Evolutionary conservation across 306 rosid species (phyloP), one percentile per base, ranked within the genome.

Genomic region (Phaseolus lunatus): DNA sequence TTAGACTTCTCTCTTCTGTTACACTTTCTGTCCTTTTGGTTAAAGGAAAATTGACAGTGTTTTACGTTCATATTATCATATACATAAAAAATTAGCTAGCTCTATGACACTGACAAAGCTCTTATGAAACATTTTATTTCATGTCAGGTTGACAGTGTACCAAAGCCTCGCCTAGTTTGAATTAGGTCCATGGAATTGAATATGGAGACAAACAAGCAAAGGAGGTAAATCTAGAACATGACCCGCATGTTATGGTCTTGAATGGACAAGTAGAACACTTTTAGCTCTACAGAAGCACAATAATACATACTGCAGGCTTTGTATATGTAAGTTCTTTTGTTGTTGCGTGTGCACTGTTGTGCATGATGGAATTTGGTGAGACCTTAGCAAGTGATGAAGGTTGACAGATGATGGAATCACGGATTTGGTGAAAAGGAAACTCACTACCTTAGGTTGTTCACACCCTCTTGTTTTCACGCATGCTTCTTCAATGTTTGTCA

Each of bases 231-330:
- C 73, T 44, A 44, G 47, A 24, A 67, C 73, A 67, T 44, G 54
- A 67, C 54, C 54, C 73, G 39, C 73, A 44, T 7, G 73, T 22
- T 12, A 67, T 23, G 72, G 72, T 0, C 14, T 29, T 67, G 54
- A 43, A 67, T 67, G 73, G 73, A 67, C 54, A 67, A 67, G 20
- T 23, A 44, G 56, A 67, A 22, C 33, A 66, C 52, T 39, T 66
- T 66, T 66, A 39, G 44, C 52, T 41, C 35, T 13, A 67, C 23
- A 67, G 39, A 67, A 14, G 3, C 73, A 44, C 23, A 67, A 67
- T 44, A 67, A 67, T 67, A 67, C 48, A 43, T 24, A 43, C 54
- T 44, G 54, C 73, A 67, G 73, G 73, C 56, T 44, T 43, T 23
- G 44, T 67, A 23, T 67, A 23, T 67, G 53, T 67, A 41, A 22